phyloP scores from a whole-genome alignment of 176 grass and related monocot species.

The Ananas comosus region DNA sequence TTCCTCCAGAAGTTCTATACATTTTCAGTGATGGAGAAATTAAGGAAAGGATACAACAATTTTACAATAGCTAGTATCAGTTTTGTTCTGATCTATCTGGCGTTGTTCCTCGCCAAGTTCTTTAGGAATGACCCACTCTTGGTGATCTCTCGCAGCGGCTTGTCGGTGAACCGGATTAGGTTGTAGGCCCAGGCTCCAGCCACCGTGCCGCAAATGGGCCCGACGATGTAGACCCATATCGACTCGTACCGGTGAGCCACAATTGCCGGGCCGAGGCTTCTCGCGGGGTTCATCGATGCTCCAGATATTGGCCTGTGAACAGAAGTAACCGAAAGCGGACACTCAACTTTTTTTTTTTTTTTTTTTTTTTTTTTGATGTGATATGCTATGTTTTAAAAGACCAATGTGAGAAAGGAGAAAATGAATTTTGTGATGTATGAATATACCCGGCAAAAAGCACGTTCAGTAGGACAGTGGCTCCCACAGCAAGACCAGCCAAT shows the following conservation, averaged over 20 bases:
- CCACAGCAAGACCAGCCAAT: slow-evolving; percentile 61
- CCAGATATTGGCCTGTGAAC: slow-evolving; percentile 35
- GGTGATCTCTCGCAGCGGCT: slow-evolving; percentile 35
- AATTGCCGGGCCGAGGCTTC: slow-evolving; percentile 47
- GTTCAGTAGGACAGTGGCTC: slow-evolving; percentile 60
- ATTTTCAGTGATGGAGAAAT: neutral
- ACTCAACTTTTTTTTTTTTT: neutral
- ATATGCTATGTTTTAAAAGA: neutral
- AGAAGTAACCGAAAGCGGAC: neutral
- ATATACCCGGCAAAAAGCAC: slow-evolving; percentile 56
- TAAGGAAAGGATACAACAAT: neutral
- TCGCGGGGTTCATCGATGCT: slow-evolving; percentile 61
- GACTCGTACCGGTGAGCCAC: slow-evolving; percentile 20
- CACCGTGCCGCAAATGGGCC: slow-evolving; percentile 33
- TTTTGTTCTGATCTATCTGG: neutral
- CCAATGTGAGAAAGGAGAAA: neutral
- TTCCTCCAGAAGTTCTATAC: no score
- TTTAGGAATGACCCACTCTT: slow-evolving; percentile 31
- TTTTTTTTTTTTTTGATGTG: neutral
- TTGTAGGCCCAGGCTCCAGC: slow-evolving; percentile 43
- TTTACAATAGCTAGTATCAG: neutral
- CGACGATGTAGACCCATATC: slow-evolving; percentile 43
- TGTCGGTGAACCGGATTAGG: slow-evolving; percentile 37
- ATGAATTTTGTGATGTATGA: no score
- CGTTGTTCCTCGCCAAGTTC: neutral